Percentiles rank a stretch among this genome's conserved stretches.
These are phyloP conservation scores for Themeda triandra DNA, from an alignment of 176 grass and related monocot genomes.

Conservation along the genomic window DNA sequence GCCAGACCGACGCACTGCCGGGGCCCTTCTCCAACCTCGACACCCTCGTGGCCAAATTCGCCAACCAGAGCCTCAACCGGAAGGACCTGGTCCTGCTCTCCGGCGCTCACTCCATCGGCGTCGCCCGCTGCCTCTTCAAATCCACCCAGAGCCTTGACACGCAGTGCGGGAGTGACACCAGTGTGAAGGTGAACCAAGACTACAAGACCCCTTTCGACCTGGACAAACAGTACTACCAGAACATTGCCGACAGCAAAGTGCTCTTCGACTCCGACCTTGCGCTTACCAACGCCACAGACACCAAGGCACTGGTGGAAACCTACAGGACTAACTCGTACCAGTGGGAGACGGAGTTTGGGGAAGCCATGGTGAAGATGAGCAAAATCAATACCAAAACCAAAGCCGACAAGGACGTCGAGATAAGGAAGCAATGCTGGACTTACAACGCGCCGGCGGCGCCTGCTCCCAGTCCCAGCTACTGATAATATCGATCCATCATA, in stretches of 20 bases:
- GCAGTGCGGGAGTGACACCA: too few relatives aligned
- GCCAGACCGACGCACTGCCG: background rate
- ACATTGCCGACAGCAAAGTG: background rate
- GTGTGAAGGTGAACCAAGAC: background rate
- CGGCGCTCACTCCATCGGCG: conserved; percentile 13
- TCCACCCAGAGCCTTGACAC: background rate
- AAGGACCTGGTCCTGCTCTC: conserved; percentile 23
- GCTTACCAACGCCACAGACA: background rate
- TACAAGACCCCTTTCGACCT: background rate
- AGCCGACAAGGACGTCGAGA: background rate
- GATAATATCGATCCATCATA: too few relatives aligned
- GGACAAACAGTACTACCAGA: conserved; percentile 52
- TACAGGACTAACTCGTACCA: too few relatives aligned
- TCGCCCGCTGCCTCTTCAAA: background rate
- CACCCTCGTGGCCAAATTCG: background rate
- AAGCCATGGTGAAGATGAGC: background rate
- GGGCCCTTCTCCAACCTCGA: background rate
- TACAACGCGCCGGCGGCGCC: too few relatives aligned
- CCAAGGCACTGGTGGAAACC: too few relatives aligned
- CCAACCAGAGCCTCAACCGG: background rate
- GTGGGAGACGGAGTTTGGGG: background rate
- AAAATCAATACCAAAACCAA: background rate
- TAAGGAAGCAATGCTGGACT: background rate
- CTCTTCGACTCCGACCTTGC: conserved; percentile 38
- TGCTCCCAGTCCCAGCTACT: too few relatives aligned